phyloP scores from a whole-genome alignment of 768 basidiomycete genomes.

The Mycena epipterygia region DNA sequence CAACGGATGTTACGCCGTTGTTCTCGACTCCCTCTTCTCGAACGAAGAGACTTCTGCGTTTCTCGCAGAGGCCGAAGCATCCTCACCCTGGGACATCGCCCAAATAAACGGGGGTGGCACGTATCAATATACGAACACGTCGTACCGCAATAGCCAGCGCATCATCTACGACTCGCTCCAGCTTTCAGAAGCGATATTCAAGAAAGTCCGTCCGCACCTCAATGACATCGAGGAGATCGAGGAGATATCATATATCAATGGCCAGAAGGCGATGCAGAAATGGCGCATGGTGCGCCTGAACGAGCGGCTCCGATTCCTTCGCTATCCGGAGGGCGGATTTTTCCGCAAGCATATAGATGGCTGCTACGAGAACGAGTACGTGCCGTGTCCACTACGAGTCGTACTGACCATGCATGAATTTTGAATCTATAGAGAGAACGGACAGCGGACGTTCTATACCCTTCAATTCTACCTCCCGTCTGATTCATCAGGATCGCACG shows the following conservation, averaged over 20 bases:
- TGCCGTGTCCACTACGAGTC: background rate
- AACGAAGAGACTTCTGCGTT: background rate
- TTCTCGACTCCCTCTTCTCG: background rate
- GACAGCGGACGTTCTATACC: slow-evolving; percentile 34
- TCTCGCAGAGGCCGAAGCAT: background rate
- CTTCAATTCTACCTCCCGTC: slow-evolving; percentile 35
- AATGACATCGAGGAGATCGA: slow-evolving; percentile 32
- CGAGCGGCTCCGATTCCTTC: slow-evolving; percentile 33
- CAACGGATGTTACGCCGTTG: background rate
- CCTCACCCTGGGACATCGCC: slow-evolving; percentile 1
- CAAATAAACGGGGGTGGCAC: slow-evolving; percentile 15
- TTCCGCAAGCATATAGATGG: slow-evolving; percentile 26
- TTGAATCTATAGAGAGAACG: slow-evolving; percentile 9
- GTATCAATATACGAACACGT: slow-evolving; percentile 6
- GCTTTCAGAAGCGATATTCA: slow-evolving; percentile 27
- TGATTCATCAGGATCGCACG: slow-evolving; percentile 23
- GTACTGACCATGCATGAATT: background rate
- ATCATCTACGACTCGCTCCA: slow-evolving; percentile 34
- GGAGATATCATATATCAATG: background rate
- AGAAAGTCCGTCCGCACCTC: slow-evolving; percentile 26
- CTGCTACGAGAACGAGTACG: slow-evolving; percentile 24
- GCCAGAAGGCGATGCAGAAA: slow-evolving; percentile 16
- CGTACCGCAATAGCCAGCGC: slow-evolving; percentile 31
- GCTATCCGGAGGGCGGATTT: slow-evolving; percentile 27
- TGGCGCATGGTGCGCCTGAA: slow-evolving; percentile 36